phyloP scores from a whole-genome alignment of 441 rosid species.

The Gossypium schwendimanii region DNA sequence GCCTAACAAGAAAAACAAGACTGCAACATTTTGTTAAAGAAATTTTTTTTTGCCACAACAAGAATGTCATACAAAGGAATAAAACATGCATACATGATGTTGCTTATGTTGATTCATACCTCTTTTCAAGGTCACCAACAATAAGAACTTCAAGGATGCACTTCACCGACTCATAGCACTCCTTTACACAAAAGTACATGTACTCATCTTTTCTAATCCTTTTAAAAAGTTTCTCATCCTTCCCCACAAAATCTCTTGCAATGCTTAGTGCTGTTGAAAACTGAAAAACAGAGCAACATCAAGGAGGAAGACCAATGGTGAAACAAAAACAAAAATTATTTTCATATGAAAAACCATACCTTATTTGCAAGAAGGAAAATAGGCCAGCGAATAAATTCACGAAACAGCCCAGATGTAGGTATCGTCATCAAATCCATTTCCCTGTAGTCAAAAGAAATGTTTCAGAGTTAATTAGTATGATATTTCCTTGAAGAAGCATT shows the following conservation, averaged over 20 bases:
- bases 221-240: constrained; percentile 58
- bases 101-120: constrained; percentile 32
- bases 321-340: neutral
- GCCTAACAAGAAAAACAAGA: constrained; percentile 7
- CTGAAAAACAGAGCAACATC: constrained; percentile 42
- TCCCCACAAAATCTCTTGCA: constrained; percentile 68
- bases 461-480: constrained; percentile 1
- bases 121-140: constrained; percentile 74
- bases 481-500: constrained; percentile 3
- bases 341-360: constrained; percentile 33
- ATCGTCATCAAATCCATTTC: constrained; percentile 89
- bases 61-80: constrained; percentile 3
- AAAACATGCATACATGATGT: neutral
- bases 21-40: neutral
- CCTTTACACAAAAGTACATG: constrained; percentile 81
- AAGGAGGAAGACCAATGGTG: constrained; percentile 17
- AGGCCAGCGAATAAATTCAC: constrained; percentile 81
- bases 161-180: constrained; percentile 83
- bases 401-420: constrained; percentile 59
- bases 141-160: constrained; percentile 76
- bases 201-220: constrained; percentile 76
- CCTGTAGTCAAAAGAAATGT: constrained; percentile 35
- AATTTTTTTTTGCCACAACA: neutral
- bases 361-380: constrained; percentile 88
- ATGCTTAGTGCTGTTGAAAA: constrained; percentile 81